phyloP scores from a whole-genome alignment of 2,329 filamentous ascomycete genomes.

The Erysiphe pulchra region DNA sequence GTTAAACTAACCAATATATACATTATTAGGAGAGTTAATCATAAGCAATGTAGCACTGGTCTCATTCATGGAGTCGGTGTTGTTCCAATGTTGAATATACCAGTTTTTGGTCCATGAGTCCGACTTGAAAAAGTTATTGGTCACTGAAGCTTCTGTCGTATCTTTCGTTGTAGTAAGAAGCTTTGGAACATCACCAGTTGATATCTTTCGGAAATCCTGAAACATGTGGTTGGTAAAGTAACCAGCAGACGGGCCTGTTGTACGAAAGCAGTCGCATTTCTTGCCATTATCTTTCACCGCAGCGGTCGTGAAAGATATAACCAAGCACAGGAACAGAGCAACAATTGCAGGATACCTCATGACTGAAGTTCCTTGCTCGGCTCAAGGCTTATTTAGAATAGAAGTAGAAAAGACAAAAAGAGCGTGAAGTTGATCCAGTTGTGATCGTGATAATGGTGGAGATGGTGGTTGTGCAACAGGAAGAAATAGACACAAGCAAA shows the following conservation, averaged over 20 bases:
- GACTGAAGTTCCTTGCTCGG: not conserved
- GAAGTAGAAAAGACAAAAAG: too few species aligned
- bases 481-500: too few species aligned
- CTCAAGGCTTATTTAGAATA: too few species aligned
- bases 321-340: not conserved
- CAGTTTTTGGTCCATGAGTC: constrained; percentile 9
- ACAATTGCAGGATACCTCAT: not conserved
- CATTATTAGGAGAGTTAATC: constrained; percentile 11
- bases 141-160: constrained; percentile 5
- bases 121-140: constrained; percentile 7
- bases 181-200: constrained; percentile 3
- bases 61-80: constrained; percentile 5
- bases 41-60: constrained; percentile 7
- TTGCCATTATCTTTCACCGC: constrained; percentile 9
- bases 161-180: constrained; percentile 3
- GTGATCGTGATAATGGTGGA: too few species aligned
- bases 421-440: too few species aligned
- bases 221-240: constrained; percentile 12
- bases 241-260: constrained; percentile 8
- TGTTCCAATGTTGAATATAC: constrained; percentile 11
- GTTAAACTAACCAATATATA: constrained; percentile 9
- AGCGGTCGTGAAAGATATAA: not conserved
- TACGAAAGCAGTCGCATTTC: constrained; percentile 10
- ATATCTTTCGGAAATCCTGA: constrained; percentile 9
- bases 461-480: too few species aligned